Evolutionary conservation across 495 filamentous ascomycete genomes (phyloP), one percentile per base, ranked within the genome.

Genomic region (Penicillium canariense): DNA sequence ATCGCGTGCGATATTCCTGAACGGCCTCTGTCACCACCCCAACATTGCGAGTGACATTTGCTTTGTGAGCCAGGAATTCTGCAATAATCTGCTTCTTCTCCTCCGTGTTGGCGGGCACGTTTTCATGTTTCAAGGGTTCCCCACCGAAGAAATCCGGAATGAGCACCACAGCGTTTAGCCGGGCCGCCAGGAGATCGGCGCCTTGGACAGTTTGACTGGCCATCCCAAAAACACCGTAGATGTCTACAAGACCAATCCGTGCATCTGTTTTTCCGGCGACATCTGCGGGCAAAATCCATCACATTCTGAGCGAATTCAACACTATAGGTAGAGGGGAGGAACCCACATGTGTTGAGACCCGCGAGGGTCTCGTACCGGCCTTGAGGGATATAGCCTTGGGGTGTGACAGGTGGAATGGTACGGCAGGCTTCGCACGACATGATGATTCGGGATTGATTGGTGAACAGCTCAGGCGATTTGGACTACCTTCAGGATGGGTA

Each of bases 281-380:
- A 49, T 83, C 78, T 81, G 45, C n/a, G 11, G 7, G 38, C 4
- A 23, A 6, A 2, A 23, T 11, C n/a, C 5, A 3, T 49, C 8
- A 50, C 10, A 14, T n/a, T 20, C 7, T 25, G 30, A 23, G 4
- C 4, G 4, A 9, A 31, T 17, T 2, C 20, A n/a, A 43, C 27
- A 52, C 20, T 4, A n/a, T 17, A 18, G 12, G 46, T 39, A 11
- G 10, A 25, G 36, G 5, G 26, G 32, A 27, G 31, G 26, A 27
- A 67, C 74, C 57, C 61, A 88, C 86, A 93, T 18, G 87, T 89
- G 52, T 87, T 87, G 32, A 88, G 65, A 18, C 83, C 86, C 14
- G 77, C 84, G 52, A 88, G 68, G 17, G 77, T 80, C 31, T 80
- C 77, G 56, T 85, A 91, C 30, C 71, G 68, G 54, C 89, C 89